Percentiles rank a stretch among this genome's conserved stretches.
Evolutionary conservation across 768 basidiomycete species (phyloP).

Genomic region (Suillus subaureus): DNA sequence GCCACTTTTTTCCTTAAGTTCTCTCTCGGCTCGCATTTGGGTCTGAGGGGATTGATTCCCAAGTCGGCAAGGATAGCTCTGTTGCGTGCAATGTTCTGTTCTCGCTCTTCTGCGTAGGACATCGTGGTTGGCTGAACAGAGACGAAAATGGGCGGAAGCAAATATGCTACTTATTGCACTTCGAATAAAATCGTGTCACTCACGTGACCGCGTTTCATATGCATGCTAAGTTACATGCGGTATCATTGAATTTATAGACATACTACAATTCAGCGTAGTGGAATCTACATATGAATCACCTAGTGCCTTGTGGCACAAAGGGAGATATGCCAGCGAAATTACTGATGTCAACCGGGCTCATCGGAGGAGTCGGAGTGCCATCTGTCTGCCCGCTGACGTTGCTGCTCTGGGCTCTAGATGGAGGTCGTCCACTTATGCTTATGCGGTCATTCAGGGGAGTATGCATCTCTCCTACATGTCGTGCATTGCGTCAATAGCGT

Average conservation of each 20-base stretch:
- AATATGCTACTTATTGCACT: not conserved
- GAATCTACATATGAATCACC: not conserved
- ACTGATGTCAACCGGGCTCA: slow-evolving; percentile 2
- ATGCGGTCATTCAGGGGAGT: not conserved
- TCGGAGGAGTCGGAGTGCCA: slow-evolving; percentile 4
- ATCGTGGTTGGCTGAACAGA: slow-evolving; percentile 1
- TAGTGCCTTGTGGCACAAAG: slow-evolving; percentile 2
- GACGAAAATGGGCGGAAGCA: not conserved
- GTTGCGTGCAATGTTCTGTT: slow-evolving; percentile 45
- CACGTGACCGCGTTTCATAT: slow-evolving; percentile 5
- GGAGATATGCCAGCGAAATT: not conserved
- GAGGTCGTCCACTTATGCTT: slow-evolving; percentile 3
- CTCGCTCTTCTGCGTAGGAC: slow-evolving; percentile 38
- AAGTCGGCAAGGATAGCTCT: slow-evolving; percentile 42
- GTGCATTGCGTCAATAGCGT: not conserved
- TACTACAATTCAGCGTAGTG: not conserved
- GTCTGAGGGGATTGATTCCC: slow-evolving; percentile 43
- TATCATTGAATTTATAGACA: not conserved
- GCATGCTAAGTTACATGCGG: too few relatives aligned
- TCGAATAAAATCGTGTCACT: not conserved
- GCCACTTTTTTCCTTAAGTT: slow-evolving; percentile 30
- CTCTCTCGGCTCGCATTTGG: slow-evolving; percentile 51
- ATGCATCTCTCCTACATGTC: slow-evolving; percentile 8
- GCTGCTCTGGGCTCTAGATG: slow-evolving; percentile 7
- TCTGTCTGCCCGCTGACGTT: slow-evolving; percentile 10